Conservation (phyloP, 2,329 filamentous ascomycete species). For the Beauveria rudraprayagi region DNA sequence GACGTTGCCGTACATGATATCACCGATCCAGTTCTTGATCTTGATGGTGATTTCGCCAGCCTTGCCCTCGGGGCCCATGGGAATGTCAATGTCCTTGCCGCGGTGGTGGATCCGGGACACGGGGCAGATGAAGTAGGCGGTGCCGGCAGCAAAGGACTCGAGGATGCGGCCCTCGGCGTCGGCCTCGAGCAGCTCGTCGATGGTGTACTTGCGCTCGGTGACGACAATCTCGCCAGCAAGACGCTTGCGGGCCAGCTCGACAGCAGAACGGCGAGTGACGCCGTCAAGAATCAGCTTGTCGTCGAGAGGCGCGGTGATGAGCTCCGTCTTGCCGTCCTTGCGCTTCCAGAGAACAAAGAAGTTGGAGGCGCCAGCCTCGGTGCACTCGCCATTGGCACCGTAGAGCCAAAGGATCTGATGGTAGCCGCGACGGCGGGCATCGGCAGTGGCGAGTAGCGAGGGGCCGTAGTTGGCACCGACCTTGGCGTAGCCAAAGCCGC, state of each 20-base stretch:
- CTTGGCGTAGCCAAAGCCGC: constrained; percentile 87
- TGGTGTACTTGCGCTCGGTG: constrained; percentile 76
- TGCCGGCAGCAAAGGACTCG: constrained; percentile 81
- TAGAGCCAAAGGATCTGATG: constrained; percentile 95
- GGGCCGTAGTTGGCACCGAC: constrained; percentile 92
- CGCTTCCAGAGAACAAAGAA: constrained; percentile 77
- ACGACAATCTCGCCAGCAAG: constrained; percentile 56
- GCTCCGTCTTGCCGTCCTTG: constrained; percentile 44
- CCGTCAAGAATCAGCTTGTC: constrained; percentile 81
- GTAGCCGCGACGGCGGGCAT: constrained; percentile 66
- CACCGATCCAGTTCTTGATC: constrained; percentile 59
- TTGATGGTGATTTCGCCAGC: constrained; percentile 48
- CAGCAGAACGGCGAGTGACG: constrained; percentile 72
- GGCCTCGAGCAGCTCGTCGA: constrained; percentile 67
- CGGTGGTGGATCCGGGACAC: constrained; percentile 62
- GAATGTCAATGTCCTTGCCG: constrained; percentile 53
- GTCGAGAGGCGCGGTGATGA: constrained; percentile 77
- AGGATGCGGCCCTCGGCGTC: constrained; percentile 66
- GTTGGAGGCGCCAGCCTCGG: constrained; percentile 86
- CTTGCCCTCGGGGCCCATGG: constrained; percentile 44
- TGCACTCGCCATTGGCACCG: constrained; percentile 67
- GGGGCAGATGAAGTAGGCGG: constrained; percentile 68
- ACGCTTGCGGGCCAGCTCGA: constrained; percentile 62
- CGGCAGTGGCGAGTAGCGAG: constrained; percentile 65
- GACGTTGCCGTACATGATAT: constrained; percentile 68